Conservation (phyloP, 306 rosid genomes). For the Bauhinia variegata region DNA sequence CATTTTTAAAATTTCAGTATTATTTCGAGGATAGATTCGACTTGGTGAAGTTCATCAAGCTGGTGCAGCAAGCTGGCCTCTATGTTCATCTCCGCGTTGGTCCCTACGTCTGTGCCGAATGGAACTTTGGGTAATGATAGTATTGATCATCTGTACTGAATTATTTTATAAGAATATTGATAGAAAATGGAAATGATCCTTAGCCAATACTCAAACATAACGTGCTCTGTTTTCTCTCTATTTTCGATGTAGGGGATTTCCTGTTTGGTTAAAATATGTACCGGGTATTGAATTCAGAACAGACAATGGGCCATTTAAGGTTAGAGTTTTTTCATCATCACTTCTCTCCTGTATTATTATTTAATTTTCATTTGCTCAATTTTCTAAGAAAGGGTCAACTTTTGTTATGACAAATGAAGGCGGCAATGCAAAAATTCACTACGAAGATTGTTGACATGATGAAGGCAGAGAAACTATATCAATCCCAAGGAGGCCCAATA, state of each 20-base stretch:
- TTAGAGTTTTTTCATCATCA: constrained; percentile 22
- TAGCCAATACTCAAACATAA: neutral
- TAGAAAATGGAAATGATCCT: neutral
- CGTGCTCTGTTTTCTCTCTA: constrained; percentile 39
- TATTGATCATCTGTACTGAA: constrained; percentile 42
- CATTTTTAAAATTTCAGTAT: constrained; percentile 52
- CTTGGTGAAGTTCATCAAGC: constrained; percentile 83
- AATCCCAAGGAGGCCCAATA: constrained; percentile 94
- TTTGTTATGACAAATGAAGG: constrained; percentile 48
- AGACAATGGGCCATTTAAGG: constrained; percentile 92
- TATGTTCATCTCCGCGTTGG: constrained; percentile 94
- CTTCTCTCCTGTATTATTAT: constrained; percentile 28
- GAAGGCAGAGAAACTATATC: constrained; percentile 83
- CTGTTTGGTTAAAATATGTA: constrained; percentile 93
- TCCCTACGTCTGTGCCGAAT: constrained; percentile 88
- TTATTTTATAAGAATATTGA: no score
- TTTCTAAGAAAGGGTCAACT: constrained; percentile 7
- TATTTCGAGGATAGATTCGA: constrained; percentile 86
- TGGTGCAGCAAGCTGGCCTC: constrained; percentile 90
- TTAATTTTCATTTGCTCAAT: constrained; percentile 28
- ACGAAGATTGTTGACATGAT: constrained; percentile 75
- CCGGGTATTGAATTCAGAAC: constrained; percentile 89
- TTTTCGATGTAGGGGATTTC: constrained; percentile 77
- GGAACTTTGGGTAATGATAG: constrained; percentile 89
- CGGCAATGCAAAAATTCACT: constrained; percentile 85